Percentiles rank a stretch among this genome's conserved stretches.
phyloP scores from a whole-genome alignment of 2,329 filamentous ascomycete genomes.

The Talaromyces marneffei region DNA sequence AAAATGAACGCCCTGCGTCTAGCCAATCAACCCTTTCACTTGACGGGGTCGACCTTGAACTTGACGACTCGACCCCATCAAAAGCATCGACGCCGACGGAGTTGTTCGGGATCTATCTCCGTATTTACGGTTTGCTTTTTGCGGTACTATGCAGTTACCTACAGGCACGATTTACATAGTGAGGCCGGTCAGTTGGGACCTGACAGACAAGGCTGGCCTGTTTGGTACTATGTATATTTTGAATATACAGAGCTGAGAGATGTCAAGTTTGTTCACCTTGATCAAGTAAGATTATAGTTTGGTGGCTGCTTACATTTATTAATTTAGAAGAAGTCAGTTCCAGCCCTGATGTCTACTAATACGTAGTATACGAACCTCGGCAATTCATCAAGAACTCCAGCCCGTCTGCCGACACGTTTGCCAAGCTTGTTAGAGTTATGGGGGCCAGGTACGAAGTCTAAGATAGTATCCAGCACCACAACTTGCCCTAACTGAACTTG shows the following conservation, averaged over 20 bases:
- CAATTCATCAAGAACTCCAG: not conserved
- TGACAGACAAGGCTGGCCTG: no score
- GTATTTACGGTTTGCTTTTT: not conserved
- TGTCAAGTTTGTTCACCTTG: not conserved
- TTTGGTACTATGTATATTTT: no score
- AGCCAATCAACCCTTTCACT: no score
- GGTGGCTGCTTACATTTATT: not conserved
- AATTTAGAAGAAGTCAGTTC: not conserved
- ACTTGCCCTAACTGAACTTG: not conserved
- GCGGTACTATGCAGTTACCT: no score
- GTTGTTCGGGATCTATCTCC: not conserved
- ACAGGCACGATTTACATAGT: no score
- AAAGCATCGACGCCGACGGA: not conserved
- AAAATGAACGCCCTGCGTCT: not conserved
- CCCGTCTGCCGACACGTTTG: not conserved
- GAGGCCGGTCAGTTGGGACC: no score
- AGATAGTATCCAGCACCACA: not conserved
- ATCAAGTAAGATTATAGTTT: not conserved
- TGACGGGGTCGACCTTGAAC: no score
- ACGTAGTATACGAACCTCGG: not conserved
- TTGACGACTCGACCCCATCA: no score
- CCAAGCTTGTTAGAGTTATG: not conserved
- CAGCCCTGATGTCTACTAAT: not conserved
- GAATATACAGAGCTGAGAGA: not conserved
- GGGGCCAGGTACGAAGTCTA: conserved; percentile 4